Base-by-base conservation (phyloP, 2,329 filamentous ascomycete genomes). In the Penicillium occitanis region DNA sequence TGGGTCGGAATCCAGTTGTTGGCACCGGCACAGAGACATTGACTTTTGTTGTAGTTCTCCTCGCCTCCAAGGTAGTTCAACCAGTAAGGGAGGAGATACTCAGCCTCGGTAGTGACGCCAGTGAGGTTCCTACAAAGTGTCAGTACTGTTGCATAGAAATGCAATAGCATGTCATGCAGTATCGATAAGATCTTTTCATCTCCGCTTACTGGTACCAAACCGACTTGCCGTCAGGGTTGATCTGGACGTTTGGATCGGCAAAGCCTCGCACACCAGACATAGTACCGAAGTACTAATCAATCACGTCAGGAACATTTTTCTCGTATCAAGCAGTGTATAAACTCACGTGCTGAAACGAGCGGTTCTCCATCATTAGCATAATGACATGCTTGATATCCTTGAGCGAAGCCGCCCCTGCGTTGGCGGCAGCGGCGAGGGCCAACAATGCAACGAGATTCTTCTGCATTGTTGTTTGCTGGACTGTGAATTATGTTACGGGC, bases 321-420 rank as follows among this genome's bases (percentile, higher is more conserved):
- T 28, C 6, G 2, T 30, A n/a, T 2, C 28, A 7, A 30, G 13
- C 6, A 59, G 17, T 25, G 57, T 14, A 6, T n/a, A 2, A 3
- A 48, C 73, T 51, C 74, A 78, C 77, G 33, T 71, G 74, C 51
- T 79, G 75, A 71, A 75, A 79, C 30, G 77, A 74, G 50, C 80
- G 73, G 66, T 82, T 82, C 67, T 82, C 82, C 71, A 85, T 84
- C 84, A 86, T 86, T 74, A 86, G 85, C n/a, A 86, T 80, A 17
- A 86, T 79, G 37, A 86, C 84, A 82, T 86, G 84, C 40, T 86
- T 78, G 66, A 86, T 82, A 64, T 86, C 84, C 35, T 77, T 77
- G 30, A 84, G 74, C 7, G 81, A 82, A 2, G 76, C 78, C 5
- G 77, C 80, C 48, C 48, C 48, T 3, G 67, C 69, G 33, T 71